Evolutionary conservation across 129 eudicot species (phyloP).

Genomic region (Flaveria bidentis): DNA sequence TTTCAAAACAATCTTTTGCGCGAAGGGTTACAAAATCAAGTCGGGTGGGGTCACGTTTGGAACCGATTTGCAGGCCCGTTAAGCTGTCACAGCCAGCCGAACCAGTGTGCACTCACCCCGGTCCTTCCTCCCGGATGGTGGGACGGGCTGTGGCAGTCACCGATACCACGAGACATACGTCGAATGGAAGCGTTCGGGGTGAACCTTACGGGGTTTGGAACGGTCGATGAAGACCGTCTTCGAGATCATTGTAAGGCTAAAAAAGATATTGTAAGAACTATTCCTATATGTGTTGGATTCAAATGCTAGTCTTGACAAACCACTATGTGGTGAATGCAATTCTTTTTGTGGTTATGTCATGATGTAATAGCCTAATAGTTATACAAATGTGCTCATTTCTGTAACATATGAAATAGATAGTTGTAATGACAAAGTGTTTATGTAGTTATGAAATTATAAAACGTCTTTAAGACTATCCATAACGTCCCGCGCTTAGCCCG

Average conservation of each 20-base stretch:
- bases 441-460: too few relatives aligned
- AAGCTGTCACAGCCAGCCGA: slow-evolving; percentile 56
- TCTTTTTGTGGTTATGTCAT: background rate
- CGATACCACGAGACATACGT: slow-evolving; percentile 61
- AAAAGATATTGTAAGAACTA: slow-evolving; percentile 37
- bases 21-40: slow-evolving; percentile 53
- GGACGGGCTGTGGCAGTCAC: slow-evolving; percentile 72
- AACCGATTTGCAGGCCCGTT: slow-evolving; percentile 62
- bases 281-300: slow-evolving; percentile 33
- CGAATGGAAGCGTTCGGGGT: slow-evolving; percentile 58
- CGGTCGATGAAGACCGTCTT: slow-evolving; percentile 50
- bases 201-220: slow-evolving; percentile 45
- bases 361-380: background rate
- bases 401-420: too few relatives aligned
- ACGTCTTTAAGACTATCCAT: too few relatives aligned
- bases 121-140: slow-evolving; percentile 78
- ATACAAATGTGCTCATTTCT: background rate
- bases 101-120: slow-evolving; percentile 66
- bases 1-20: slow-evolving; percentile 54
- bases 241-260: slow-evolving; percentile 44
- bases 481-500: too few relatives aligned
- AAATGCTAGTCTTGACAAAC: slow-evolving; percentile 34
- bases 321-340: background rate
- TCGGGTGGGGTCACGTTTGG: slow-evolving; percentile 77
- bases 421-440: too few relatives aligned